A percentile compares a stretch with the other conserved stretches of the same genome.
phyloP scores from a whole-genome alignment of 2,329 filamentous ascomycete species.

The Ambrosiella xylebori region DNA sequence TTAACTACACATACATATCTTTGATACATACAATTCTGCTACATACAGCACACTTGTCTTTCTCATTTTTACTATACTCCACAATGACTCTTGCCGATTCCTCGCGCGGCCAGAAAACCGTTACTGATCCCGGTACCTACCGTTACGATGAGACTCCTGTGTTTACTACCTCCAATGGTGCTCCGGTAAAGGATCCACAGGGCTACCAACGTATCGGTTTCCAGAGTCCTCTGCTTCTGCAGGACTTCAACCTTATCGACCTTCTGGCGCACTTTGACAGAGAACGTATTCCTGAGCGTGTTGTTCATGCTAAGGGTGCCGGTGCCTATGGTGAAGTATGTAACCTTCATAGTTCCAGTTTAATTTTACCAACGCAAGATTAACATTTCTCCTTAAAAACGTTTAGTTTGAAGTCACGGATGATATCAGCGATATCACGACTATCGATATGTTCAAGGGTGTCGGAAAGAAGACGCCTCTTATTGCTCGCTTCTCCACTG shows the following conservation, averaged over 20 bases:
- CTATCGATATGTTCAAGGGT: conserved; percentile 35
- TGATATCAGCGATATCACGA: conserved; percentile 35
- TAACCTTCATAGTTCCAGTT: not conserved
- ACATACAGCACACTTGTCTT: not conserved
- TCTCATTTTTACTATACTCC: not conserved
- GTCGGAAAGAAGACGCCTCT: conserved; percentile 53
- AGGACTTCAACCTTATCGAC: conserved; percentile 42
- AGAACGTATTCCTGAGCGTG: conserved; percentile 33
- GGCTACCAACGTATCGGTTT: conserved; percentile 38
- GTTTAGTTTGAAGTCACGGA: conserved; percentile 27
- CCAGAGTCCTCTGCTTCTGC: conserved; percentile 13
- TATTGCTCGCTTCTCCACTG: conserved; percentile 55
- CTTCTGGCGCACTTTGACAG: conserved; percentile 37
- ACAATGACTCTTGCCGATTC: conserved; percentile 19
- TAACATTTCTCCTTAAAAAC: no score
- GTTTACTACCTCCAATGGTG: conserved; percentile 44
- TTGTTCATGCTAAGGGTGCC: conserved; percentile 42
- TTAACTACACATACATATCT: not conserved
- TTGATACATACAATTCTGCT: not conserved
- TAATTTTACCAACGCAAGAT: no score
- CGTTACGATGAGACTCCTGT: conserved; percentile 39
- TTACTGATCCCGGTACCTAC: conserved; percentile 15
- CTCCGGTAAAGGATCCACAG: conserved; percentile 34
- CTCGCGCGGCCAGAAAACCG: conserved; percentile 16
- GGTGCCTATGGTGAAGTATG: conserved; percentile 31